A percentile compares a stretch with the other conserved stretches of the same genome.
Evolutionary conservation across 2,329 filamentous ascomycete species (phyloP).

Genomic region (Epichloe hybrida): DNA sequence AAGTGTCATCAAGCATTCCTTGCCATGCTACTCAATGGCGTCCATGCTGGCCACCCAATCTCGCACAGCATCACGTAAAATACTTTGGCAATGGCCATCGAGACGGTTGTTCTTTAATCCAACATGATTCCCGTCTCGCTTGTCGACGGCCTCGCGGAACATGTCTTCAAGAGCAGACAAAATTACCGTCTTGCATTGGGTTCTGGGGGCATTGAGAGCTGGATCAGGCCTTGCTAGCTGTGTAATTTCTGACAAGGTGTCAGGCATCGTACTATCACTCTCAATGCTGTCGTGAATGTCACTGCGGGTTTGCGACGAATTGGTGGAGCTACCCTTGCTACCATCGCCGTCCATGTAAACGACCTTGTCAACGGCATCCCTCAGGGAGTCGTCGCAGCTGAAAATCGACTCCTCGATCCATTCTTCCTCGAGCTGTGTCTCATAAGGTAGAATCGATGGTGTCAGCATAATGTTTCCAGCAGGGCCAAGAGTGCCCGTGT

Average conservation of each 20-base stretch:
- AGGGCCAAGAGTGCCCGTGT: not conserved
- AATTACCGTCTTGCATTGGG: conserved; percentile 55
- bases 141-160: conserved; percentile 48
- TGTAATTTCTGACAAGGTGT: conserved; percentile 18
- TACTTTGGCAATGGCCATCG: conserved; percentile 25
- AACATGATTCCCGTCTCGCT: conserved; percentile 27
- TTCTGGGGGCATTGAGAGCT: conserved; percentile 44
- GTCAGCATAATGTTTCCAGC: conserved; percentile 18
- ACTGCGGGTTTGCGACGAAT: conserved; percentile 18
- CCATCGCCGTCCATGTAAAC: conserved; percentile 27
- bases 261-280: conserved; percentile 14
- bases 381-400: conserved; percentile 49
- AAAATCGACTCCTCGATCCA: conserved; percentile 53
- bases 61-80: conserved; percentile 42
- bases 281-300: conserved; percentile 17
- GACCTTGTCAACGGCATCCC: conserved; percentile 56
- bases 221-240: conserved; percentile 19
- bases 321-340: conserved; percentile 18
- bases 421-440: conserved; percentile 44
- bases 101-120: conserved; percentile 14
- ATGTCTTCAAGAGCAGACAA: conserved; percentile 56
- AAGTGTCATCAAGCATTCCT: not conserved
- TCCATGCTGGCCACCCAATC: conserved; percentile 39
- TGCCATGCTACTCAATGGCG: conserved; percentile 12
- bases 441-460: conserved; percentile 36